phyloP scores from a whole-genome alignment of 2,329 filamentous ascomycete genomes.

The Hypoxylon sp. region DNA sequence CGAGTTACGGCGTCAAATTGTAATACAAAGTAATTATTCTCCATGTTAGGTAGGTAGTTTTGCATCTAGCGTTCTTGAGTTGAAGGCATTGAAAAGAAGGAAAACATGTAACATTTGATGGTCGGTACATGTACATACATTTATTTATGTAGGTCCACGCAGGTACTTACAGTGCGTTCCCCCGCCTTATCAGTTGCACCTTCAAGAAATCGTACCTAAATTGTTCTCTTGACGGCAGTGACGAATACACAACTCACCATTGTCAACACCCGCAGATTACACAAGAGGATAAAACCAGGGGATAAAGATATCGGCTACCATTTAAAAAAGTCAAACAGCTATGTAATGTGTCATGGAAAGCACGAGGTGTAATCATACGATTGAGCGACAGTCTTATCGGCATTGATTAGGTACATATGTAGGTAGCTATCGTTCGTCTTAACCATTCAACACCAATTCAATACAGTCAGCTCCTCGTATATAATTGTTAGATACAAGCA shows the following conservation, averaged over 20 bases:
- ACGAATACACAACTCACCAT: neutral
- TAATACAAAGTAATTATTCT: neutral
- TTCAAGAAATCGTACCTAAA: neutral
- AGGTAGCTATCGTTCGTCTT: constrained; percentile 1
- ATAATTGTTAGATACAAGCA: neutral
- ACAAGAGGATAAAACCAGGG: neutral
- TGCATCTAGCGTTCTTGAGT: neutral
- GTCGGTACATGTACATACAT: neutral
- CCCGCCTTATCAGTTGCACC: neutral
- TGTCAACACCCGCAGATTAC: neutral
- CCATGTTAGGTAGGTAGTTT: neutral
- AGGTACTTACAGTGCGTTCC: neutral
- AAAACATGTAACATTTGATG: neutral
- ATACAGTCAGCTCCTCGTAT: neutral
- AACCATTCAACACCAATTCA: neutral
- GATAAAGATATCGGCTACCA: neutral
- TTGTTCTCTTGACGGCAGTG: neutral
- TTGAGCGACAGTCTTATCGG: constrained; percentile 1
- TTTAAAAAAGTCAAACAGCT: neutral
- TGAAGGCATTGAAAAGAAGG: neutral
- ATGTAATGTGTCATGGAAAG: neutral
- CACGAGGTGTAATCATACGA: neutral
- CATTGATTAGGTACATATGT: too few species aligned
- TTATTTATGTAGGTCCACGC: neutral
- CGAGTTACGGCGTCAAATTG: neutral